These are phyloP conservation scores for Solanum ossicruentum DNA, from an alignment of 257 asterid genomes.

Conservation along the genomic window DNA sequence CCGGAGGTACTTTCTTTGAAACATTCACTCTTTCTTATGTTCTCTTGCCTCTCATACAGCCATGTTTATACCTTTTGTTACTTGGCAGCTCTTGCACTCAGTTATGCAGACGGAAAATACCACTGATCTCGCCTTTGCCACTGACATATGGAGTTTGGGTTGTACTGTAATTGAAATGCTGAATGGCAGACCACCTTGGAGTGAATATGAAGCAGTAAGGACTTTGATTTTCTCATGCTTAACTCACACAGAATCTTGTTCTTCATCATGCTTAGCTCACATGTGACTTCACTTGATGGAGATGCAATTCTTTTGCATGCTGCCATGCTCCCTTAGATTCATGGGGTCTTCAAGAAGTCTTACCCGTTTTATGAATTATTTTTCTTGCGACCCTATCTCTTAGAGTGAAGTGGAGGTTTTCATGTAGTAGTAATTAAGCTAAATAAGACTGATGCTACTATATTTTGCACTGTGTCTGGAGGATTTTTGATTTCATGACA, in stretches of 20 bases:
- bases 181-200: conserved; percentile 91
- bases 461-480: not conserved
- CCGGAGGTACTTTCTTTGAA: conserved; percentile 52
- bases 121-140: conserved; percentile 56
- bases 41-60: not conserved
- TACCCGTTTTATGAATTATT: not conserved
- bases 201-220: conserved; percentile 79
- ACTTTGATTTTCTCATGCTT: not conserved
- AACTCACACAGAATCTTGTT: not conserved
- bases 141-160: conserved; percentile 94
- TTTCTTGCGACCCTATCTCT: not conserved
- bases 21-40: not conserved
- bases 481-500: not conserved
- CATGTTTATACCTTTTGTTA: conserved; percentile 10
- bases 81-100: conserved; percentile 54
- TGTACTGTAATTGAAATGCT: conserved; percentile 87
- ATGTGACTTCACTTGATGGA: not conserved
- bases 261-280: not conserved
- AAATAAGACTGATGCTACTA: not conserved
- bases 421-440: not conserved
- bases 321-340: not conserved
- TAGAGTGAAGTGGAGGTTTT: not conserved
- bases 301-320: not conserved
- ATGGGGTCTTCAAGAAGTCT: not conserved
- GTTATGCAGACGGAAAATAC: conserved; percentile 37